Evolutionary conservation across 2,329 filamentous ascomycete species (phyloP).

Genomic region (Kalaharituber pfeilii): DNA sequence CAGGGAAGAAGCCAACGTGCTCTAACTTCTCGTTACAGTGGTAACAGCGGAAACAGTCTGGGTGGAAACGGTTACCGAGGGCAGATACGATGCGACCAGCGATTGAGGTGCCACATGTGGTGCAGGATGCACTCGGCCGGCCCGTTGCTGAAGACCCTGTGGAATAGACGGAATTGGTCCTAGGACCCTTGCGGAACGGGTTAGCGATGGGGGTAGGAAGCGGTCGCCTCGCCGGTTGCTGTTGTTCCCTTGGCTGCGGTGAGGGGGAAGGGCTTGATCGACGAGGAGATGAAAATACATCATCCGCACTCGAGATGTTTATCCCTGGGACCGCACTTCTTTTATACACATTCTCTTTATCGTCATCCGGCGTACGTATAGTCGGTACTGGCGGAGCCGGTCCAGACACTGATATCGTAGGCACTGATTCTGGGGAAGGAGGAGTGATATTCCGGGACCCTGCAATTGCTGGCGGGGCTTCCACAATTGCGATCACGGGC

Average conservation of each 20-base stretch:
- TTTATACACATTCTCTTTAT: constrained; percentile 10
- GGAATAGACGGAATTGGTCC: constrained; percentile 67
- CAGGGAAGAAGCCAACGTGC: constrained; percentile 88
- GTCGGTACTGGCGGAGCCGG: neutral
- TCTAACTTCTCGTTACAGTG: constrained; percentile 76
- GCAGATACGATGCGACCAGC: constrained; percentile 79
- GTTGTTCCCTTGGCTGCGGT: constrained; percentile 11
- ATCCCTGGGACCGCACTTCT: constrained; percentile 11
- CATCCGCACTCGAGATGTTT: constrained; percentile 17
- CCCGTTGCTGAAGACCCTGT: constrained; percentile 66
- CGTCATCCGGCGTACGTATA: constrained; percentile 10
- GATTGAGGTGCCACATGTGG: constrained; percentile 68
- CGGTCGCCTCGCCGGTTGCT: constrained; percentile 11
- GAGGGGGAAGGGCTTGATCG: constrained; percentile 7
- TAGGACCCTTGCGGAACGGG: constrained; percentile 43
- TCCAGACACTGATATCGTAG: neutral
- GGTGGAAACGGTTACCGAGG: constrained; percentile 70
- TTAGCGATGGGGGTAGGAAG: constrained; percentile 25
- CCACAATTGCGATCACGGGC: neutral
- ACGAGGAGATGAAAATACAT: constrained; percentile 8
- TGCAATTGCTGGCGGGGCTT: neutral
- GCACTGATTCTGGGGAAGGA: neutral
- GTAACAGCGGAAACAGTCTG: constrained; percentile 80
- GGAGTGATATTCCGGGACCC: neutral
- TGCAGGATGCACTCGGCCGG: constrained; percentile 57